Evolutionary conservation across 768 basidiomycete genomes (phyloP), one percentile per base, ranked within the genome.

Genomic region (Vishniacozyma victoriae): DNA sequence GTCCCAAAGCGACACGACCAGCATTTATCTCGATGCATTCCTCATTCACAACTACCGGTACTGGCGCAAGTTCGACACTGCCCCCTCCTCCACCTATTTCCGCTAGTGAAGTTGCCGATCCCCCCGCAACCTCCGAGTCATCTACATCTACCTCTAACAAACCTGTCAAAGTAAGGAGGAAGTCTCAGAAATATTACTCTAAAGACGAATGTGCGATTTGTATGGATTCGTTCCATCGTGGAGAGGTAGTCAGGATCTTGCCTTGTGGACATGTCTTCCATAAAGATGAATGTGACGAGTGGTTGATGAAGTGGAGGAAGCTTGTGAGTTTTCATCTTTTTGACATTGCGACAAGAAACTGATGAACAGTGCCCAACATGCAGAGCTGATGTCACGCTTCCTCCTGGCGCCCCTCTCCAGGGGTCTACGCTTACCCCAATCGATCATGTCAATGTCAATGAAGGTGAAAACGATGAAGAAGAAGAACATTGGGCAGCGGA

Each of bases 251-350:
- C 35, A 81, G 92, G 59, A 87, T 92, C 43, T 69, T 96, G 33
- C 93, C 93, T 1, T 97, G 93, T 64, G 85, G 86, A 39, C 93
- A 97, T 69, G 82, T 97, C 45, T 97, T 95, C 74, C 93, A 97
- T 72, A 79, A 87, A 41, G 72, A 83, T 27, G 93, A 96, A 69
- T 81, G 95, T 31, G 89, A 91, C 68, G 79, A 84, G 55, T 97
- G 93, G 93, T 74, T 97, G 51, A 84, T 92, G 47, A 82, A 85
- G 52, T 81, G 87, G 71, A 88, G 91, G 77, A 95, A 95, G 76
- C 73, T 93, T 71, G 91, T 92, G 64, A 64, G 85, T 44, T 1
- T 11, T 44, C 19, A 31, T 15, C 14, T 20, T 25, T 4, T n/a
- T 48, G 26, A 35, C 24, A 26, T 33, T n/a, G 29, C 29, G 29